phyloP scores from a whole-genome alignment of 495 filamentous ascomycete species.

The Annulohypoxylon stygium region DNA sequence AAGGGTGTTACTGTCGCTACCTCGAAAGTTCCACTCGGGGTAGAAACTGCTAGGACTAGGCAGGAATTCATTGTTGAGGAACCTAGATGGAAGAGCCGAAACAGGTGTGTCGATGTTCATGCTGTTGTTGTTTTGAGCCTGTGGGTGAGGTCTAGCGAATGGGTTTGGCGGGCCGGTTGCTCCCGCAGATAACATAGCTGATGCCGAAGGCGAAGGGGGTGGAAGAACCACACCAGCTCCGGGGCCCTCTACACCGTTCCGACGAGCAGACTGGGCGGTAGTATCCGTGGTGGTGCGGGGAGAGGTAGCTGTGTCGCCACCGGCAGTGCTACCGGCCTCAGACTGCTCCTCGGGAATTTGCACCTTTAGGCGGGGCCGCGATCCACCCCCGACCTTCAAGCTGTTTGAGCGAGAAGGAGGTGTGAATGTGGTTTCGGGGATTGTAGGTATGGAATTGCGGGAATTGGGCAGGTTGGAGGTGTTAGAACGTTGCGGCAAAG shows the following conservation, averaged over 20 bases:
- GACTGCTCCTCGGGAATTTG: conserved; percentile 94
- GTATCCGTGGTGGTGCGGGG: conserved; percentile 75
- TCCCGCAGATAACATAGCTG: conserved; percentile 87
- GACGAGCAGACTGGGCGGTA: conserved; percentile 54
- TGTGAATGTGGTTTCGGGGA: conserved; percentile 66
- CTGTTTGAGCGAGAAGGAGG: conserved; percentile 84
- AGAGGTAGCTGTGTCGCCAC: conserved; percentile 73
- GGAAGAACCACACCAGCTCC: conserved; percentile 81
- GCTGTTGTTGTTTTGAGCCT: conserved; percentile 70
- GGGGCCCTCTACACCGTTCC: conserved; percentile 66
- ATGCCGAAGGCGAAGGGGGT: conserved; percentile 88
- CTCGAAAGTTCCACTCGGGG: conserved; percentile 83
- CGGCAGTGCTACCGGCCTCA: conserved; percentile 82
- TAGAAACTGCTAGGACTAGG: conserved; percentile 93
- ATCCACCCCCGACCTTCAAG: conserved; percentile 64
- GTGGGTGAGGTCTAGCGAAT: conserved; percentile 84
- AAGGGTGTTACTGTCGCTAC: conserved; percentile 81
- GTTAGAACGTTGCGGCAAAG: conserved; percentile 62
- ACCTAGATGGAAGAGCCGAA: conserved; percentile 94
- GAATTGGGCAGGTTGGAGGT: conserved; percentile 59
- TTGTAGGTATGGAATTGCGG: conserved; percentile 67
- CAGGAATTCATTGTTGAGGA: conserved; percentile 84
- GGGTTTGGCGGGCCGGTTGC: conserved; percentile 95
- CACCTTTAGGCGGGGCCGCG: conserved; percentile 87
- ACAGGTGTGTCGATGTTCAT: conserved; percentile 94